phyloP scores from a whole-genome alignment of 371 early-diverging fungal genomes.

The Zychaea mexicana region DNA sequence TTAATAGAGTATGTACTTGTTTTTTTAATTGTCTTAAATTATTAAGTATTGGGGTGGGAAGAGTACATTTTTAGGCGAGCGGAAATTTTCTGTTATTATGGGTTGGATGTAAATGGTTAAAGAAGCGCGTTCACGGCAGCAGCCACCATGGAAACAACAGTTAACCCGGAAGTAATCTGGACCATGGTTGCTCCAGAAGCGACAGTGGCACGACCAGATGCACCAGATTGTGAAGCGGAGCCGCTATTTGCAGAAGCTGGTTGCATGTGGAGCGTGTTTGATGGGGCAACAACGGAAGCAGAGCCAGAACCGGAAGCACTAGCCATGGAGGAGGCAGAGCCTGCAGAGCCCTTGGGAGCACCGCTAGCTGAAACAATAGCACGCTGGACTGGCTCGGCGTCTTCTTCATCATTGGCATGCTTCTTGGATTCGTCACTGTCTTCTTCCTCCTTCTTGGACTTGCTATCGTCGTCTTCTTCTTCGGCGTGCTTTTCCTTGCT shows the following conservation, averaged over 20 bases:
- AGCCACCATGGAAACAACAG: conserved; percentile 2
- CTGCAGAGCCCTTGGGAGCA: neutral
- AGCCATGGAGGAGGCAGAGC: conserved; percentile 9
- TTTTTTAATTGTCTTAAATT: conserved; percentile 6
- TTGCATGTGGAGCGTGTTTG: conserved; percentile 8
- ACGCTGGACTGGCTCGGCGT: neutral
- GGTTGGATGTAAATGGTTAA: conserved; percentile 1
- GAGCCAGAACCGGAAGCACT: conserved; percentile 3
- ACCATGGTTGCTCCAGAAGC: neutral
- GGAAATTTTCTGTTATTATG: neutral
- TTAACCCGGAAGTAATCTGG: conserved; percentile 10
- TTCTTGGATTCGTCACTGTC: neutral
- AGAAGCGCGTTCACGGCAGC: conserved; percentile 8
- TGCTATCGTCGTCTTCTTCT: neutral
- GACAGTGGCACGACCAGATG: neutral
- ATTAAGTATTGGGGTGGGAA: neutral
- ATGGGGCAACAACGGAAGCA: neutral
- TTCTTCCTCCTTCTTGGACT: neutral
- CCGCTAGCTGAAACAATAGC: conserved; percentile 1
- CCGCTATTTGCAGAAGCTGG: conserved; percentile 5
- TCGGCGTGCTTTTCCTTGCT: neutral
- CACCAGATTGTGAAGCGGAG: neutral
- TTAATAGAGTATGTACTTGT: neutral
- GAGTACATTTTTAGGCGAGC: neutral
- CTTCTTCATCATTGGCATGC: neutral